Conservation (phyloP, 331 rosid genomes). For the Malus hybrid region DNA sequence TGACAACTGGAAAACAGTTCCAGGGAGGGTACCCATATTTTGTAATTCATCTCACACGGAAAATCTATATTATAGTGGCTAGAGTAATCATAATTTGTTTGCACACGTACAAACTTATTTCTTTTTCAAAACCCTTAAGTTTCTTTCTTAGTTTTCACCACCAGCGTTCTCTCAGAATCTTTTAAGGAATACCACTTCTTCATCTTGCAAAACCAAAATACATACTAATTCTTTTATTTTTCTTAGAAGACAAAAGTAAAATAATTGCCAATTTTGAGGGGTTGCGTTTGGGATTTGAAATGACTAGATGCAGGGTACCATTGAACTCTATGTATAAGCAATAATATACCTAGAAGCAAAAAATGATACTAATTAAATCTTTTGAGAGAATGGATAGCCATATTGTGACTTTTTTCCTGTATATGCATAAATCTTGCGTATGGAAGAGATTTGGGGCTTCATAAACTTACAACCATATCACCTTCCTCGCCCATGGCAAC, state of each 20-base stretch:
- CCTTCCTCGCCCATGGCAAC: constrained; percentile 99
- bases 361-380: not conserved
- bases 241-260: too few relatives aligned
- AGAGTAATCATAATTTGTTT: not conserved
- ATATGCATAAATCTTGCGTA: not conserved
- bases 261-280: too few relatives aligned
- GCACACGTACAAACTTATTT: not conserved
- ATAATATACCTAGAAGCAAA: not conserved
- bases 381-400: not conserved
- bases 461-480: constrained; percentile 85
- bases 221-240: not conserved
- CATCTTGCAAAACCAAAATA: not conserved
- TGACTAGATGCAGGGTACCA: not conserved
- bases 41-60: not conserved
- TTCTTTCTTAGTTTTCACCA: not conserved
- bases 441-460: constrained; percentile 20
- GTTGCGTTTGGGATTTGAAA: not conserved
- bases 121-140: not conserved
- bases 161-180: not conserved
- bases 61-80: not conserved
- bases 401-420: not conserved
- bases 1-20: not conserved
- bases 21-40: not conserved
- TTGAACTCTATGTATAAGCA: not conserved
- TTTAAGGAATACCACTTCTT: not conserved